These are phyloP conservation scores for Marchantia paleacea DNA, from an alignment of 225 moss, liverwort and hornwort genomes.

Conservation along the genomic window DNA sequence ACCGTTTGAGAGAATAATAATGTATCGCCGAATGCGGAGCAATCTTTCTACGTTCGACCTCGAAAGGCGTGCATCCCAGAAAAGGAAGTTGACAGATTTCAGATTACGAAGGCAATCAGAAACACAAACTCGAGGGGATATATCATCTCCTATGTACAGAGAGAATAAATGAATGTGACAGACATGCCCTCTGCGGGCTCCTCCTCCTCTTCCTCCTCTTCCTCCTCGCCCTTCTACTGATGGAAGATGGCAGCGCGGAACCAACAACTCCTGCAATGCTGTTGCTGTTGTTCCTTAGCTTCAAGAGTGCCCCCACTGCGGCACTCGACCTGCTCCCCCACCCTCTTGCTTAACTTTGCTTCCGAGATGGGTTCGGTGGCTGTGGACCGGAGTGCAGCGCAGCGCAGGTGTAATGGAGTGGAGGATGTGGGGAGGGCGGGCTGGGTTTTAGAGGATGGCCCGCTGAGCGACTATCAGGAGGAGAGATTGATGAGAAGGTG, in stretches of 20 bases:
- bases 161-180: background rate
- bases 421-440: background rate
- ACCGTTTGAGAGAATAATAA: background rate
- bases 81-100: conserved; percentile 4
- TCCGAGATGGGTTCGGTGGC: background rate
- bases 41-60: background rate
- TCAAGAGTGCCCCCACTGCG: background rate
- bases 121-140: background rate
- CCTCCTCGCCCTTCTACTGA: no score
- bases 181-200: background rate
- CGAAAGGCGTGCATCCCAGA: background rate
- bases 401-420: background rate
- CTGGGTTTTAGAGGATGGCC: conserved; percentile 3
- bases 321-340: background rate
- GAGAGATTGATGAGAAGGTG: conserved; percentile 4
- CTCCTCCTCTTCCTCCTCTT: background rate
- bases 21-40: background rate
- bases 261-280: conserved; percentile 11
- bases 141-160: background rate
- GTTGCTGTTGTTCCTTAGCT: background rate
- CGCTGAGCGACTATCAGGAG: background rate
- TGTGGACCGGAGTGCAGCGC: background rate
- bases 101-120: background rate
- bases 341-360: background rate
- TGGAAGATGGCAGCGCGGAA: conserved; percentile 1